Evolutionary conservation across 371 early-diverging fungal genomes (phyloP).

Genomic region (Apophysomyces elegans): DNA sequence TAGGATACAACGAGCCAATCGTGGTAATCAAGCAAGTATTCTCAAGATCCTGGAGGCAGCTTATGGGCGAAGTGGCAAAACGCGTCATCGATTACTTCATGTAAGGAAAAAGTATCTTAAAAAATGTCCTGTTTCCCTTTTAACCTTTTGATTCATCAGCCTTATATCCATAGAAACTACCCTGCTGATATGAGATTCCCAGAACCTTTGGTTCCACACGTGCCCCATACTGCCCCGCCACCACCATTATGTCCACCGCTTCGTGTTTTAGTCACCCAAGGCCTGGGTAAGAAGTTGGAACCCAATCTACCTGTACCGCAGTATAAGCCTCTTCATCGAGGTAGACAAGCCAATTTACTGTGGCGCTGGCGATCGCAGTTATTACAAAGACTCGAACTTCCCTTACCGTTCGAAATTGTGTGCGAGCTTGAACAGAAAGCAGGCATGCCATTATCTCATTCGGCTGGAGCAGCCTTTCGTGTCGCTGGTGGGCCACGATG

Average conservation of each 20-base stretch:
- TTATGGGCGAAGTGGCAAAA: conserved; percentile 48
- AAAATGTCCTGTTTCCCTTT: background rate
- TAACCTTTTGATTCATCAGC: conserved; percentile 18
- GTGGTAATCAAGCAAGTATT: conserved; percentile 31
- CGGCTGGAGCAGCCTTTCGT: conserved; percentile 10
- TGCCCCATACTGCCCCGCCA: conserved; percentile 51
- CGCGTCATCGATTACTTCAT: background rate
- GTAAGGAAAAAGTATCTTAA: background rate
- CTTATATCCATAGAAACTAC: conserved; percentile 29
- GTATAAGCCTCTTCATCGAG: conserved; percentile 50
- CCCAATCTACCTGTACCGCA: conserved; percentile 40
- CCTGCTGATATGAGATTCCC: conserved; percentile 25
- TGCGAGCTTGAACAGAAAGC: conserved; percentile 46
- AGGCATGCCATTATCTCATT: conserved; percentile 20
- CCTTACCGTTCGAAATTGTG: conserved; percentile 45
- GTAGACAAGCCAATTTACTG: conserved; percentile 46
- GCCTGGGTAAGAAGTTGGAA: conserved; percentile 28
- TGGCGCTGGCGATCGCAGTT: conserved; percentile 47
- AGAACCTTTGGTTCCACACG: conserved; percentile 41
- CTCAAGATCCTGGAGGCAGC: conserved; percentile 40
- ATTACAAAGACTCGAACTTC: conserved; percentile 24
- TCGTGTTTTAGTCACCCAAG: conserved; percentile 19
- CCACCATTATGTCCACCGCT: conserved; percentile 39
- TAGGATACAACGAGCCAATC: conserved; percentile 41
- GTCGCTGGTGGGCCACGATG: conserved; percentile 38